Base-by-base conservation (phyloP, 2,329 filamentous ascomycete species). In the Exophiala oligosperma region DNA sequence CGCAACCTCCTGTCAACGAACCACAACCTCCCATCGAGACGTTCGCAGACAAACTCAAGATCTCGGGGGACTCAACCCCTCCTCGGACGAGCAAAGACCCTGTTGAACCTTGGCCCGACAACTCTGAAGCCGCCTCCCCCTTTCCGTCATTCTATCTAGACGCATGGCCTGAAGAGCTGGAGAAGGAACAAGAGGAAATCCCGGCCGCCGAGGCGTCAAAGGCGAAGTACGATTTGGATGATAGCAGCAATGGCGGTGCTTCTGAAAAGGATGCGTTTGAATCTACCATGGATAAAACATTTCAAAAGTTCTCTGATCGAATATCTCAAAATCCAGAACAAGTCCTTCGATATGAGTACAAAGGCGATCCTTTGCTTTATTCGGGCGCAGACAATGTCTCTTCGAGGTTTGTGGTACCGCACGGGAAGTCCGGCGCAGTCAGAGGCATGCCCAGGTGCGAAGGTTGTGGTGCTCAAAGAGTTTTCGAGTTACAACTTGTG, bases 401-500 rank as follows among this genome's bases (percentile, higher is more conserved):
- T 0, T 84, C 84, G 67, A 67, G 85, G 32, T 76, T 97, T 2
- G 54, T 64, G 2, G 56, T 65, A 6, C 61, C 65, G 12, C 62
- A 63, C 41, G 63, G 62, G 4, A 65, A 61, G 46, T 50, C 59
- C 0, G 64, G 64, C 8, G 59, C 65, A 3, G 49, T 59, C 21
- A 65, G 58, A 49, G 65, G 82, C 1, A 85, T 97, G 28, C 92
- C 93, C 1, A 77, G 85, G 8, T 99, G 94, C 72, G 76, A 75
- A 28, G 88, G 85, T 67, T 99, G 94, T 74, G 88, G 89, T 7
- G 83, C 81, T 0, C 79, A 82, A 50, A 84, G 93, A 62, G 85
- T 89, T 12, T 97, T 97, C 72, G 94, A 99, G 79, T 80, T 96
- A 58, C 94, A 99, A 79, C 78, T 99, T 64, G 92, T 89, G 65